Evolutionary conservation across 2,329 filamentous ascomycete genomes (phyloP).

Genomic region (Calonectria hawksworthii): DNA sequence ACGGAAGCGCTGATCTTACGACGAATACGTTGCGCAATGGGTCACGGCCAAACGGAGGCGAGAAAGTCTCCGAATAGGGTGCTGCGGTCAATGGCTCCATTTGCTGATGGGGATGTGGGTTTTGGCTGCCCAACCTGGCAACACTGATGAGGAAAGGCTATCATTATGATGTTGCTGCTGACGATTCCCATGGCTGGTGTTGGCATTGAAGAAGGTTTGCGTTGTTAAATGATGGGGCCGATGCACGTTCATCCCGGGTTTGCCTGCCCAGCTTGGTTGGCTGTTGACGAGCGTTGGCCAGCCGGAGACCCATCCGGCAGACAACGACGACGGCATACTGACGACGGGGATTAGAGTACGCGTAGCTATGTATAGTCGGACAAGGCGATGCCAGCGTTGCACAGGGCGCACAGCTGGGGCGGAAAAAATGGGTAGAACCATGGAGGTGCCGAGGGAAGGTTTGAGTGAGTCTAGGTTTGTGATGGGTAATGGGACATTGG

Average conservation of each 20-base stretch:
- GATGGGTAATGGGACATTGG: neutral
- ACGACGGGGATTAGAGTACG: constrained; percentile 21
- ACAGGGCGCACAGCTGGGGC: constrained; percentile 8
- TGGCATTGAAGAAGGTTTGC: neutral
- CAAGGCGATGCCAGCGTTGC: constrained; percentile 9
- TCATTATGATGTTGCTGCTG: constrained; percentile 8
- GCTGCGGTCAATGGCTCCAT: constrained; percentile 19
- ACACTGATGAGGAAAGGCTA: constrained; percentile 7
- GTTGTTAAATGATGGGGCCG: constrained; percentile 1
- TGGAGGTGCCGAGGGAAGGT: neutral
- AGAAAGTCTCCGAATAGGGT: constrained; percentile 33
- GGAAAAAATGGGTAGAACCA: neutral
- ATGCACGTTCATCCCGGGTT: constrained; percentile 1
- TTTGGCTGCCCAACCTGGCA: neutral
- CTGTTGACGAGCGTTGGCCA: constrained; percentile 23
- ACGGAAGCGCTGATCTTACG: constrained; percentile 42
- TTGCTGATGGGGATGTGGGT: neutral
- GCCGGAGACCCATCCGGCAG: constrained; percentile 15
- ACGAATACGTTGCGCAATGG: constrained; percentile 31
- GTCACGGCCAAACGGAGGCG: constrained; percentile 30
- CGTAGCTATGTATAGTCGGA: constrained; percentile 18
- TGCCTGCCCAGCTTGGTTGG: constrained; percentile 3
- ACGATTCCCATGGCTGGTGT: constrained; percentile 13
- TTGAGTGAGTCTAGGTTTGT: neutral
- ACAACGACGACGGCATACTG: neutral